Evolutionary conservation across 2,329 filamentous ascomycete genomes (phyloP).

Genomic region (Fusarium continuum): DNA sequence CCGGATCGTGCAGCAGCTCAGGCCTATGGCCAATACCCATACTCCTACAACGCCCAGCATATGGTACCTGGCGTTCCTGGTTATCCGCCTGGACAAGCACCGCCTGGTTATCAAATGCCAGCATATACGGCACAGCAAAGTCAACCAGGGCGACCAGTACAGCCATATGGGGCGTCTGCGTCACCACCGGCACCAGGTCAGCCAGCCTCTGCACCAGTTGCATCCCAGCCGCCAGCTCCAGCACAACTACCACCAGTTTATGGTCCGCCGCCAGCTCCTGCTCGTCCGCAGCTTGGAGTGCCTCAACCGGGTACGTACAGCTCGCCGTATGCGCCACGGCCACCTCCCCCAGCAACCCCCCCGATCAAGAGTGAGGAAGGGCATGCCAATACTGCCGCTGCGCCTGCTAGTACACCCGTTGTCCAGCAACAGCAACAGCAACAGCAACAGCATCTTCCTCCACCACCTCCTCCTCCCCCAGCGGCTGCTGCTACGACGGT

Average conservation of each 20-base stretch:
- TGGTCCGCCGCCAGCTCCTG: slow-evolving; percentile 49
- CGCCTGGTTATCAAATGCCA: slow-evolving; percentile 49
- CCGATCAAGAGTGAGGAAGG: slow-evolving; percentile 46
- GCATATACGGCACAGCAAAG: slow-evolving; percentile 46
- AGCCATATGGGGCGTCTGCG: slow-evolving; percentile 43
- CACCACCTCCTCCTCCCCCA: slow-evolving; percentile 15
- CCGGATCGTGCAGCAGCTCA: slow-evolving; percentile 58
- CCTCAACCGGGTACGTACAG: slow-evolving; percentile 49
- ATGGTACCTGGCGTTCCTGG: slow-evolving; percentile 46
- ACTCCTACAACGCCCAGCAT: slow-evolving; percentile 49
- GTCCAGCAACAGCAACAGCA: slow-evolving; percentile 26
- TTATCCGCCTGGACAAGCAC: slow-evolving; percentile 49
- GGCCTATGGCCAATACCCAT: slow-evolving; percentile 51
- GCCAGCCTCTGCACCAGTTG: slow-evolving; percentile 31
- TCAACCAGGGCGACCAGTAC: slow-evolving; percentile 44
- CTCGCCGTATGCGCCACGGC: slow-evolving; percentile 51
- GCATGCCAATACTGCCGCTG: slow-evolving; percentile 20
- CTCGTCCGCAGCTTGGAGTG: slow-evolving; percentile 46
- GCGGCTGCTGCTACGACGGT: slow-evolving; percentile 32
- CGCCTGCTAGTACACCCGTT: background rate
- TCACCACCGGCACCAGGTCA: slow-evolving; percentile 42
- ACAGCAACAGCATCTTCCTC: background rate
- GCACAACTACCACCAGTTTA: slow-evolving; percentile 49
- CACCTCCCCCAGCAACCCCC: slow-evolving; percentile 43
- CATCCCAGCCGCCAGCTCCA: slow-evolving; percentile 47